A percentile compares a stretch with the other conserved stretches of the same genome.
phyloP scores from a whole-genome alignment of 805 yeast genomes.

The Saturnispora galanensis region DNA sequence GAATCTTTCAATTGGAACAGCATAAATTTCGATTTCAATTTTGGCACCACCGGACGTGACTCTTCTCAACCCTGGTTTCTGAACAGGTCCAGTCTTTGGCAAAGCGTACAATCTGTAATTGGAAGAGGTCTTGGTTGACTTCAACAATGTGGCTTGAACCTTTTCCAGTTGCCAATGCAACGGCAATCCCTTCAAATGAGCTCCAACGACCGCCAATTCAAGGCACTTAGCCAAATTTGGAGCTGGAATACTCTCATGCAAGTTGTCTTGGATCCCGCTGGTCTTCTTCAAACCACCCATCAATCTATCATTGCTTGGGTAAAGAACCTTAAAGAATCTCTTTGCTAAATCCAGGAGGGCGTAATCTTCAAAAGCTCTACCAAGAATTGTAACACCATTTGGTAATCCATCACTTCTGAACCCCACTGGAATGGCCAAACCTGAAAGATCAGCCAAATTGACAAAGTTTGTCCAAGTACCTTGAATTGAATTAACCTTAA shows the following conservation, averaged over 20 bases:
- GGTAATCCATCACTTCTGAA: constrained; percentile 85
- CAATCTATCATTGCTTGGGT: constrained; percentile 38
- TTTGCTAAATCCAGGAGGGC: constrained; percentile 81
- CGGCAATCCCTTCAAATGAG: constrained; percentile 82
- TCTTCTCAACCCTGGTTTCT: constrained; percentile 85
- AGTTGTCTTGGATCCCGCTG: constrained; percentile 33
- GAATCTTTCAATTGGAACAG: constrained; percentile 66
- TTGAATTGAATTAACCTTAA: constrained; percentile 75
- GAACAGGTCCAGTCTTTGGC: constrained; percentile 70
- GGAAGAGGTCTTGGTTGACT: constrained; percentile 58
- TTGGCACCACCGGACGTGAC: constrained; percentile 44
- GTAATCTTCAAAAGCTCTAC: constrained; percentile 75
- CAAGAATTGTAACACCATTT: constrained; percentile 79
- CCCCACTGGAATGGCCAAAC: constrained; percentile 85
- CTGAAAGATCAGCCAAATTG: constrained; percentile 87
- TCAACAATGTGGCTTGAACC: constrained; percentile 64
- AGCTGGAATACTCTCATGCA: constrained; percentile 36
- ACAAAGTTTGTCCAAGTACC: constrained; percentile 99
- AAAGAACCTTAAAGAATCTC: constrained; percentile 45
- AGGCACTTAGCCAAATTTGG: constrained; percentile 35
- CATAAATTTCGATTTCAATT: constrained; percentile 73
- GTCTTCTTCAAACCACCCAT: constrained; percentile 36
- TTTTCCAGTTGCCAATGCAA: constrained; percentile 89
- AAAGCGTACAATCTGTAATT: constrained; percentile 74
- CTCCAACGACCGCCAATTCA: constrained; percentile 90